These are phyloP conservation scores for Rachicladosporium sp. DNA, from an alignment of 2,329 filamentous ascomycete species.

Conservation along the genomic window DNA sequence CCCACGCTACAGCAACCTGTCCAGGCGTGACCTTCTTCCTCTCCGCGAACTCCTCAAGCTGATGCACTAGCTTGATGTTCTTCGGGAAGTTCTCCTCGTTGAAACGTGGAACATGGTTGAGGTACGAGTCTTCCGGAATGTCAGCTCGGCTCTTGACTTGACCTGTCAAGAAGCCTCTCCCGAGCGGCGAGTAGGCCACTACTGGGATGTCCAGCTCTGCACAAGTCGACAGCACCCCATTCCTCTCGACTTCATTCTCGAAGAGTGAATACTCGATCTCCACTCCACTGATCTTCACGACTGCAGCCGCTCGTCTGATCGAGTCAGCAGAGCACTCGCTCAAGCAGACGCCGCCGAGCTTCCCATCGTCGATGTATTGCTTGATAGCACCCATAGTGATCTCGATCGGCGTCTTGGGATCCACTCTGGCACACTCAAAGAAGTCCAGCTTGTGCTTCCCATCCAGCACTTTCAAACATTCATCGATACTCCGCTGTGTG, in stretches of 20 bases:
- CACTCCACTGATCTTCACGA: conserved; percentile 45
- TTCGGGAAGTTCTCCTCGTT: conserved; percentile 48
- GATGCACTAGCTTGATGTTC: conserved; percentile 50
- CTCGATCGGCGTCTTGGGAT: conserved; percentile 33
- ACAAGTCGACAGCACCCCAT: conserved; percentile 45
- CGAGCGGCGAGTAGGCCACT: conserved; percentile 60
- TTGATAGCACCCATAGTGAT: conserved; percentile 32
- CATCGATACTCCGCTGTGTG: conserved; percentile 32
- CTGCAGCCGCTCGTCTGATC: conserved; percentile 37
- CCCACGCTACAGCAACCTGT: conserved; percentile 40
- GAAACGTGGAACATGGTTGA: conserved; percentile 44
- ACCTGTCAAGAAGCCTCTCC: conserved; percentile 47
- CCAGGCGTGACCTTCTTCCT: conserved; percentile 40
- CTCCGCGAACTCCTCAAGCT: conserved; percentile 46
- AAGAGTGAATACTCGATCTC: conserved; percentile 51
- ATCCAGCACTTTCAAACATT: conserved; percentile 32
- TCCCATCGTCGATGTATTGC: conserved; percentile 23
- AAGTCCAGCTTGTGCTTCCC: conserved; percentile 37
- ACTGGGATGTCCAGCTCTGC: conserved; percentile 55
- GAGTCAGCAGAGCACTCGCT: conserved; percentile 34
- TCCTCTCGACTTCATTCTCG: conserved; percentile 43
- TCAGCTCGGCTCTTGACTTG: conserved; percentile 41
- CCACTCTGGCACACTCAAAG: conserved; percentile 36
- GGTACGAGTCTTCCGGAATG: conserved; percentile 40
- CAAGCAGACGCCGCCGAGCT: conserved; percentile 35